Conservation (phyloP, 1,284 basidiomycete genomes). For the Albatrellus sp. region DNA sequence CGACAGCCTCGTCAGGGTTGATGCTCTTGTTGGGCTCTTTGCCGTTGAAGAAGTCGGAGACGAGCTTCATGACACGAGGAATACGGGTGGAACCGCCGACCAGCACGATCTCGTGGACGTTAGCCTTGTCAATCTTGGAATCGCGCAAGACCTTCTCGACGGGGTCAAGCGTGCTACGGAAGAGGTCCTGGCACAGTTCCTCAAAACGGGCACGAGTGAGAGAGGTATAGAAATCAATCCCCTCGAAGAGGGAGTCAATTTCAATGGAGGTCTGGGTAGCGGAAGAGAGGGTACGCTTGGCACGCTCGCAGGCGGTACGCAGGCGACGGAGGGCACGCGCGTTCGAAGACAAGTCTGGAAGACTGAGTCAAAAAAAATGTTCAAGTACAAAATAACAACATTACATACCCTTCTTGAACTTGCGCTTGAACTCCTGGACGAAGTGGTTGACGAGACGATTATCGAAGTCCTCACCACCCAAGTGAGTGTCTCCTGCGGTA, state of each 20-base stretch:
- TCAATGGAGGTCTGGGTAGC: constrained; percentile 95
- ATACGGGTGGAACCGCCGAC: constrained; percentile 99
- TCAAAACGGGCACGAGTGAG: constrained; percentile 99
- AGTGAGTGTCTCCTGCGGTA: constrained; percentile 97
- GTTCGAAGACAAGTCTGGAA: constrained; percentile 75
- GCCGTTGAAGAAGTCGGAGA: constrained; percentile 98
- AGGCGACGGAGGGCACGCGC: constrained; percentile 95
- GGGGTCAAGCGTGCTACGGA: constrained; percentile 94
- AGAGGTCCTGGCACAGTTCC: constrained; percentile 94
- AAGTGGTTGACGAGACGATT: constrained; percentile 98
- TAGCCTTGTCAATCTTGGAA: constrained; percentile 94
- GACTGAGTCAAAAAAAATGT: constrained; percentile 14
- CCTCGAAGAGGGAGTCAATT: constrained; percentile 96
- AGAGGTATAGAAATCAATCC: constrained; percentile 97
- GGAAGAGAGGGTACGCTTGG: constrained; percentile 96
- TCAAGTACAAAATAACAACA: background rate
- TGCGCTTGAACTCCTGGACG: constrained; percentile 96
- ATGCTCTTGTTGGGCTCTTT: constrained; percentile 95
- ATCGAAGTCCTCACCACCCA: constrained; percentile 99
- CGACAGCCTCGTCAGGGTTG: constrained; percentile 99
- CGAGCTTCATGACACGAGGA: constrained; percentile 94
- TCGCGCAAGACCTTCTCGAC: constrained; percentile 98
- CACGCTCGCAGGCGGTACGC: constrained; percentile 96
- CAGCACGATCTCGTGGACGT: constrained; percentile 94
- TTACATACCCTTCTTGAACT: constrained; percentile 87